A percentile compares a stretch with the other conserved stretches of the same genome.
Evolutionary conservation across 2,329 filamentous ascomycete species (phyloP).

Genomic region (Pseudogymnoascus sp.): DNA sequence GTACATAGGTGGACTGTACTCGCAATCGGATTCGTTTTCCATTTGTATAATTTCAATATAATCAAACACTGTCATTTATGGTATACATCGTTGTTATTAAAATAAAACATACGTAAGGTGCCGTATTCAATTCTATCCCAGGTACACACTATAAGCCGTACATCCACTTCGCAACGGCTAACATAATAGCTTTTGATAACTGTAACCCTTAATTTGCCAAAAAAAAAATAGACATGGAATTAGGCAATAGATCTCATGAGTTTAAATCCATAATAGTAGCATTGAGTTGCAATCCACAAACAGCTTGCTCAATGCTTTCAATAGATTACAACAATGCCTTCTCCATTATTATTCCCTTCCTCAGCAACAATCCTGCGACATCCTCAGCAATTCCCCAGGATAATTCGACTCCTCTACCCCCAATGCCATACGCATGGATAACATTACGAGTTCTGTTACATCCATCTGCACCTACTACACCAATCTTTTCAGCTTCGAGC

Average conservation of each 20-base stretch:
- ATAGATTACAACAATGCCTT: background rate
- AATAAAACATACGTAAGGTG: too few relatives aligned
- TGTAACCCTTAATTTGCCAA: too few relatives aligned
- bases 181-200: too few relatives aligned
- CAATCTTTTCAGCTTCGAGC: constrained; percentile 11
- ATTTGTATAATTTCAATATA: background rate
- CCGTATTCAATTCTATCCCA: too few relatives aligned
- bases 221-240: too few relatives aligned
- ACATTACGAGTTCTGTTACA: constrained; percentile 15
- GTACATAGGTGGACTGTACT: background rate
- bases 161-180: too few relatives aligned
- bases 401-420: constrained; percentile 16
- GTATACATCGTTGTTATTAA: background rate
- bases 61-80: background rate
- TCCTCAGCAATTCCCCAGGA: constrained; percentile 14
- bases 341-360: background rate
- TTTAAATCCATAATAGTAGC: too few relatives aligned
- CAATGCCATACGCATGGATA: constrained; percentile 15
- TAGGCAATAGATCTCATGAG: too few relatives aligned
- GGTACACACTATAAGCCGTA: too few relatives aligned
- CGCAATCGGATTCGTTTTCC: background rate
- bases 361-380: background rate
- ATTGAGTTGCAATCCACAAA: background rate
- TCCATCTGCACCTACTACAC: background rate
- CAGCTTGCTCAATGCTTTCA: background rate